Percentiles rank a stretch among this genome's conserved stretches.
Evolutionary conservation across 345 rosid genomes (phyloP).

Genomic region (Salix exigua): DNA sequence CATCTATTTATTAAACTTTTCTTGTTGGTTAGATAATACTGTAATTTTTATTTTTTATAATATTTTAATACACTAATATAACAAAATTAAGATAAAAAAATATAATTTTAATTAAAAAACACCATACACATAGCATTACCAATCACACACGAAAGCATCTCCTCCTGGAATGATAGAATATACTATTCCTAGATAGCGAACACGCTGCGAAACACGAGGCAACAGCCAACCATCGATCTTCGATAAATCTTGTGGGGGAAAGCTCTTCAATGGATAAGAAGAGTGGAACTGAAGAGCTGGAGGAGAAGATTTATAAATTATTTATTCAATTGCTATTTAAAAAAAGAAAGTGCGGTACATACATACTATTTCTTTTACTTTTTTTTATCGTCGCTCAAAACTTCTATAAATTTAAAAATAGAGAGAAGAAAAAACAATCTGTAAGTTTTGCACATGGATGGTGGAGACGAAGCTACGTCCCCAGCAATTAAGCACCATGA

Average conservation of each 20-base stretch:
- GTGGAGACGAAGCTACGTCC: not conserved
- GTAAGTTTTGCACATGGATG: not conserved
- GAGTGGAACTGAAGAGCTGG: not conserved
- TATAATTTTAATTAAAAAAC: too few species aligned
- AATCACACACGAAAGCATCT: not conserved
- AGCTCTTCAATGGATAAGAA: conserved; percentile 12
- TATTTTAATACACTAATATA: too few species aligned
- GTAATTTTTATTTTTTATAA: too few species aligned
- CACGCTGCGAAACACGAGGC: conserved; percentile 28
- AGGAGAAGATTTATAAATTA: too few species aligned
- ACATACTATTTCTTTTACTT: not conserved
- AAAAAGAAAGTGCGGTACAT: not conserved
- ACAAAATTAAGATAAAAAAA: too few species aligned
- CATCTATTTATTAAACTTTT: not conserved
- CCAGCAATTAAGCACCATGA: not conserved
- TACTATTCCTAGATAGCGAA: not conserved
- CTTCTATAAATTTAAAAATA: not conserved
- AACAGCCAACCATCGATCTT: conserved; percentile 17
- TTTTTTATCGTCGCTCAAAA: not conserved
- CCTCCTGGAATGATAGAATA: not conserved
- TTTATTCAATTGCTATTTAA: not conserved
- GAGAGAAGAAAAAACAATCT: too few species aligned
- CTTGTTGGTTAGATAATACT: too few species aligned
- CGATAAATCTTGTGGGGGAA: conserved; percentile 6
- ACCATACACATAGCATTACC: too few species aligned